phyloP scores from a whole-genome alignment of 345 rosid genomes.

The Turnera subulata region DNA sequence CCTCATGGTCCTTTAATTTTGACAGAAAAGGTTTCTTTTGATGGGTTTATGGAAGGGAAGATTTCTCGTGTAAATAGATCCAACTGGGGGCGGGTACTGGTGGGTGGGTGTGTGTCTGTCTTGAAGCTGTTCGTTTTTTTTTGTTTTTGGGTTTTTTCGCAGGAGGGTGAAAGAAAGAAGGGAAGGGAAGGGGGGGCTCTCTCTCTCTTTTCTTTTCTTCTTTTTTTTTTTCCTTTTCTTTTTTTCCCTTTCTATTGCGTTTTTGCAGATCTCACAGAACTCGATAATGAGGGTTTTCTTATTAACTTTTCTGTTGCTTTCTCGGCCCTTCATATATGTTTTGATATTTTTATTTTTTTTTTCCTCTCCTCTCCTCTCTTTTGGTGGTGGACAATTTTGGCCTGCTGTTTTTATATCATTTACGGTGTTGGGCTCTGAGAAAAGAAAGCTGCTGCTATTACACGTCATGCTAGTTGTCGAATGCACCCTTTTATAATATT shows the following conservation, averaged over 20 bases:
- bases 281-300: conserved; percentile 55
- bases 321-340: conserved; percentile 53
- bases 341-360: conserved; percentile 28
- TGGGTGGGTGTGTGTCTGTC: no score
- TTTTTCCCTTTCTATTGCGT: conserved; percentile 3
- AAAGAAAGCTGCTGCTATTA: conserved; percentile 46
- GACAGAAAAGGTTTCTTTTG: background rate
- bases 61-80: conserved; percentile 12
- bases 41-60: conserved; percentile 3
- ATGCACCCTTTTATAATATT: conserved; percentile 11
- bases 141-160: background rate
- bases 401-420: conserved; percentile 27
- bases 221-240: no score
- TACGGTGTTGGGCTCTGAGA: conserved; percentile 8
- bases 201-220: conserved; percentile 15
- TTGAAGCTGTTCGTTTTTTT: conserved; percentile 14
- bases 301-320: conserved; percentile 44
- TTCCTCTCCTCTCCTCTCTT: no score
- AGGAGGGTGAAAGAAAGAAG: background rate
- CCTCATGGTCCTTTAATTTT: conserved; percentile 52
- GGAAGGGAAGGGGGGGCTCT: background rate
- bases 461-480: conserved; percentile 42
- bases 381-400: conserved; percentile 25
- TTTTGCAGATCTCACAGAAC: conserved; percentile 69
- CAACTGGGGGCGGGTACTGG: conserved; percentile 16